A percentile compares a stretch with the other conserved stretches of the same genome.
Conservation (phyloP, 495 filamentous ascomycete species). For the Hyaloscypha bicolor region DNA sequence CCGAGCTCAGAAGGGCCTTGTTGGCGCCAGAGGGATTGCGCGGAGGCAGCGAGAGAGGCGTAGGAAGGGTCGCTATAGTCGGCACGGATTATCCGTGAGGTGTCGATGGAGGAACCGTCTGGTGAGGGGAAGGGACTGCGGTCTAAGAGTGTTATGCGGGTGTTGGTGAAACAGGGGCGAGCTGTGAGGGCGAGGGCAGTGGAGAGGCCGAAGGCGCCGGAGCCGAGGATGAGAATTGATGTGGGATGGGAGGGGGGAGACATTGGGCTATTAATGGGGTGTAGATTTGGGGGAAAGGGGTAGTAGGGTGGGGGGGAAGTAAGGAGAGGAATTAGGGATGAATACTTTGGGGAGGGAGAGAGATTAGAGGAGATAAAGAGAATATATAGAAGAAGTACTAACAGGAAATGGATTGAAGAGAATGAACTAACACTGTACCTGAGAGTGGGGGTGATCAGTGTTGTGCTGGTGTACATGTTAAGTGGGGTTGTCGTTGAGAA, state of each 20-base stretch:
- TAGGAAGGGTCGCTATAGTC: conserved; percentile 81
- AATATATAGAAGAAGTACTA: not conserved
- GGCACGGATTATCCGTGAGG: conserved; percentile 75
- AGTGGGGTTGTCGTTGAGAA: not conserved
- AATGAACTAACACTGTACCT: not conserved
- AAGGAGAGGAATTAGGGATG: not conserved
- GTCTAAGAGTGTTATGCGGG: conserved; percentile 69
- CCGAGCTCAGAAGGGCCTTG: conserved; percentile 54
- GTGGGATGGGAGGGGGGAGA: conserved; percentile 21
- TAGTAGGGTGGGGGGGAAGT: not conserved
- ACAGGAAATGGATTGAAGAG: not conserved
- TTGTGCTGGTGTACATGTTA: not conserved
- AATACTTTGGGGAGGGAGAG: not conserved
- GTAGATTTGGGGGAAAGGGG: not conserved
- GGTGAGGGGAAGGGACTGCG: conserved; percentile 69
- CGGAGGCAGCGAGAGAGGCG: conserved; percentile 64
- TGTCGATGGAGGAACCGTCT: conserved; percentile 73
- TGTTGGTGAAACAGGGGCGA: conserved; percentile 54
- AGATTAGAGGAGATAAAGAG: not conserved
- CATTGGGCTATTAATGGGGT: not conserved
- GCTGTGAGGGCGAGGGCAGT: conserved; percentile 65
- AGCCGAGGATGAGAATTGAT: conserved; percentile 74
- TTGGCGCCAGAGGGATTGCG: conserved; percentile 72
- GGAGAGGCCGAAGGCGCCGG: conserved; percentile 75
- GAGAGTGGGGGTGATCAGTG: not conserved